Percentiles rank a stretch among this genome's conserved stretches.
phyloP scores from a whole-genome alignment of 2,329 filamentous ascomycete species.

The Penicillium sumatraense region DNA sequence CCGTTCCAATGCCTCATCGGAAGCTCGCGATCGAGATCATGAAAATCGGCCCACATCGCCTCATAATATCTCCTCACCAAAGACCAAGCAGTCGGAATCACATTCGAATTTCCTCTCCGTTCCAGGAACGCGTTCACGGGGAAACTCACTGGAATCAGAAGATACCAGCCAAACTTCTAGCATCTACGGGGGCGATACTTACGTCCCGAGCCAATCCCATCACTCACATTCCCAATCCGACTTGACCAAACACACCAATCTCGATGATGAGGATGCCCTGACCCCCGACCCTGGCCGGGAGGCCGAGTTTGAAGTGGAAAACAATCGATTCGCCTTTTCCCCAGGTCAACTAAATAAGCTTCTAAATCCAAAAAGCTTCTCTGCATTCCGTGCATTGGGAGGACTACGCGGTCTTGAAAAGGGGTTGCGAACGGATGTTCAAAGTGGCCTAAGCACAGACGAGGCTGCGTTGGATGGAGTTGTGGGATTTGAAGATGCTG shows the following conservation, averaged over 20 bases:
- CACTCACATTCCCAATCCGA: slow-evolving; percentile 50
- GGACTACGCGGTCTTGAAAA: slow-evolving; percentile 74
- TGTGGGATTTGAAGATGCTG: slow-evolving; percentile 69
- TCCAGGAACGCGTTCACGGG: slow-evolving; percentile 65
- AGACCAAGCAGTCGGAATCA: slow-evolving; percentile 56
- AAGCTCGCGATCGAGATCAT: slow-evolving; percentile 53
- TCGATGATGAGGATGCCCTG: slow-evolving; percentile 66
- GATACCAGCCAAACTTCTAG: slow-evolving; percentile 58
- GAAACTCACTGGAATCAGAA: slow-evolving; percentile 68
- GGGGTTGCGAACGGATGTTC: slow-evolving; percentile 69
- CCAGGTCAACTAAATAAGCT: slow-evolving; percentile 77
- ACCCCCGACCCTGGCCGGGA: slow-evolving; percentile 73
- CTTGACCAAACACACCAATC: slow-evolving; percentile 52
- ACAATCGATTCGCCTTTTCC: slow-evolving; percentile 74
- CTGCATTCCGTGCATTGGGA: slow-evolving; percentile 75
- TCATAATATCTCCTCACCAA: slow-evolving; percentile 70
- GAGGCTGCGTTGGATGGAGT: slow-evolving; percentile 67
- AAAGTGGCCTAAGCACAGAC: slow-evolving; percentile 70
- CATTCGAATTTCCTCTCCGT: slow-evolving; percentile 65
- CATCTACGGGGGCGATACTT: slow-evolving; percentile 59
- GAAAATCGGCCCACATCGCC: slow-evolving; percentile 67
- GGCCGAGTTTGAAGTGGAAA: slow-evolving; percentile 67
- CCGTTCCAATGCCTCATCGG: slow-evolving; percentile 61
- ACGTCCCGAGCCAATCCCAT: slow-evolving; percentile 50
- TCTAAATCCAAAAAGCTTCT: slow-evolving; percentile 76